A percentile compares a stretch with the other conserved stretches of the same genome.
phyloP scores from a whole-genome alignment of 805 yeast species.

The Wickerhamomyces chaumierensis region DNA sequence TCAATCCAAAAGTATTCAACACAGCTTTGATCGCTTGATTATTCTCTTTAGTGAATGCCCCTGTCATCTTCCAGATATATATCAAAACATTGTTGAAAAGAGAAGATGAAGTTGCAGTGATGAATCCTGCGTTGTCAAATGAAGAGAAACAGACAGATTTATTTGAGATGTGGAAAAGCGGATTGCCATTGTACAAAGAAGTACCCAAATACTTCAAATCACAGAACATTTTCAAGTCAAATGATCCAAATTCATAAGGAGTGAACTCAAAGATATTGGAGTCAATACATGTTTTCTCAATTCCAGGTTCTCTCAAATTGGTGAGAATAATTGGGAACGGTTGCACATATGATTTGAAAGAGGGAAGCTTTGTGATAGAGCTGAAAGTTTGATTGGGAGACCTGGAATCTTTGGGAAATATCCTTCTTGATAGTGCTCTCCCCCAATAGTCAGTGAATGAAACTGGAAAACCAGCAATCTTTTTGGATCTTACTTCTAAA shows the following conservation, averaged over 20 bases:
- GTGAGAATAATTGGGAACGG: conserved; percentile 41
- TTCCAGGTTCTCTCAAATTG: conserved; percentile 26
- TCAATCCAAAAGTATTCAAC: conserved; percentile 33
- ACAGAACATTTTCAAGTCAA: conserved; percentile 45
- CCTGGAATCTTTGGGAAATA: conserved; percentile 27
- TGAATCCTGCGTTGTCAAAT: conserved; percentile 47
- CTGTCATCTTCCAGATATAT: conserved; percentile 28
- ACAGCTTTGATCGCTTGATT: conserved; percentile 26
- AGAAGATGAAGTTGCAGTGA: conserved; percentile 55
- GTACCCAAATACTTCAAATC: conserved; percentile 46
- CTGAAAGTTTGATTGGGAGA: conserved; percentile 29
- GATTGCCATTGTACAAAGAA: conserved; percentile 29
- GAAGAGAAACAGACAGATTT: conserved; percentile 34
- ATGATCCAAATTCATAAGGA: conserved; percentile 60
- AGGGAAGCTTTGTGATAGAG: conserved; percentile 23
- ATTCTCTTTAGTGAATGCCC: conserved; percentile 17
- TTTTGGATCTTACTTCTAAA: conserved; percentile 40
- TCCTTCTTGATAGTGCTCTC: conserved; percentile 38
- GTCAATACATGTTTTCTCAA: conserved; percentile 19
- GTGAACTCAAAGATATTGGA: conserved; percentile 47
- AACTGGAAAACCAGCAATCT: conserved; percentile 38
- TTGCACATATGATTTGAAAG: conserved; percentile 27
- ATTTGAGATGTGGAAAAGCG: conserved; percentile 18
- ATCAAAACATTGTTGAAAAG: conserved; percentile 40
- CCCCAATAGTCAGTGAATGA: conserved; percentile 67